Base-by-base conservation (phyloP, 2,329 filamentous ascomycete genomes). In the Emergomyces orientalis region DNA sequence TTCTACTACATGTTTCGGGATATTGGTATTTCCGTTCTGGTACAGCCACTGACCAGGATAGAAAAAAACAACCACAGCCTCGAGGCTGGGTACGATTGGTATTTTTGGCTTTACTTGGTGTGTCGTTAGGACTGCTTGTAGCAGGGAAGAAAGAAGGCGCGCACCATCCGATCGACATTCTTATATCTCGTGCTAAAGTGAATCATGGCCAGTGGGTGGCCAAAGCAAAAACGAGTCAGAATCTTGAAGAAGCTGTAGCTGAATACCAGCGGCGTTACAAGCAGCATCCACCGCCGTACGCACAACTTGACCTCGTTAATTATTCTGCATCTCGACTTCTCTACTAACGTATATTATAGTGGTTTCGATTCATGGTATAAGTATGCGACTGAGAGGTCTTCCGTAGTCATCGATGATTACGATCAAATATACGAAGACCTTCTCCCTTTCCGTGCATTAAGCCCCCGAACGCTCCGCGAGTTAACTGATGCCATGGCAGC, bases 321-420 rank as follows among this genome's bases (percentile, higher is more conserved):
- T 13, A 19, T 56, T 6, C 69, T 63, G 69, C 59, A n/a, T 32
- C 14, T 27, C 60, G 17, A 30, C 47, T 9, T 59, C 34, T 51
- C 62, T 14, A 61, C 41, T 17, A 41, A 51, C 54, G 1, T 54
- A 32, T 1, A 27, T 32, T 37, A n/a, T 56, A 76, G 74, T 11
- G 79, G 80, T 14, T 87, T 86, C 66, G 81, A 86, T 65, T 74
- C 79, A 63, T 86, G 84, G 84, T 86, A 83, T 67, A 70, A 79
- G 45, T 86, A 80, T 69, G 84, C 84, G 1, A 79, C 74, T 5
- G 77, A 72, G 7, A 78, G 79, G 47, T 80, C 78, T 17, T 82
- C 82, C 0, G 69, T 80, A 4, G 72, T 86, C 9, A 81, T 86
- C 58, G 84, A 87, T 65, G 82, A 85, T 65, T 86, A 81, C 65